Evolutionary conservation across 140 eudicot species (phyloP).

Genomic region (Oenanthe javanica): DNA sequence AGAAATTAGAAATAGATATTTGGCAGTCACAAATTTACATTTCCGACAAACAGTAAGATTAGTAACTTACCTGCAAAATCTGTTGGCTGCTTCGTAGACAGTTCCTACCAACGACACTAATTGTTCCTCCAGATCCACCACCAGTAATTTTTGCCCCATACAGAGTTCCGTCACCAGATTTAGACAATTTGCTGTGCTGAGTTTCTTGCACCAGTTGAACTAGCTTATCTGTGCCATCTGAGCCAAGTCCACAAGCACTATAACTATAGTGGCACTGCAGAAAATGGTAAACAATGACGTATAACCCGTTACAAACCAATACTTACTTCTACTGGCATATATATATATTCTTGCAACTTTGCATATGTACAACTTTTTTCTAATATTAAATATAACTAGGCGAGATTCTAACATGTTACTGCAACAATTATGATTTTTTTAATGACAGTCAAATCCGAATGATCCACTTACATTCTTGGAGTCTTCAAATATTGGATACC

Average conservation of each 20-base stretch:
- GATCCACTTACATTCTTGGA: neutral
- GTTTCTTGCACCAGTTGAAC: conserved; percentile 87
- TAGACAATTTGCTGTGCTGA: conserved; percentile 62
- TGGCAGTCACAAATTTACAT: neutral
- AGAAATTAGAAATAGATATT: neutral
- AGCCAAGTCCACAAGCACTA: conserved; percentile 92
- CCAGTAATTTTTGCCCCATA: conserved; percentile 94
- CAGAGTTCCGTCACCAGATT: conserved; percentile 58
- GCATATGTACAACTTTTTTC: neutral
- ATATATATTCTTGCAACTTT: neutral
- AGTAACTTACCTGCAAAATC: conserved; percentile 58
- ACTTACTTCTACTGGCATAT: neutral
- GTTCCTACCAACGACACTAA: conserved; percentile 75
- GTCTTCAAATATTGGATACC: neutral
- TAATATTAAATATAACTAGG: neutral
- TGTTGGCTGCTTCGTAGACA: conserved; percentile 65
- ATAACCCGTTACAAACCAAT: neutral
- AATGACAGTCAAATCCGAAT: neutral
- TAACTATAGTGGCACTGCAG: conserved; percentile 92
- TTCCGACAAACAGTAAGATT: neutral
- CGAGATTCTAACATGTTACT: neutral
- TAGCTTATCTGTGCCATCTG: conserved; percentile 91
- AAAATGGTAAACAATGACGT: neutral
- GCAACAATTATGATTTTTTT: neutral
- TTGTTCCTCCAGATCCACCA: conserved; percentile 95